Percentiles rank a stretch among this genome's conserved stretches.
These are phyloP conservation scores for Blastobotrys serpentis DNA, from an alignment of 1,139 yeast genomes.

Conservation along the genomic window DNA sequence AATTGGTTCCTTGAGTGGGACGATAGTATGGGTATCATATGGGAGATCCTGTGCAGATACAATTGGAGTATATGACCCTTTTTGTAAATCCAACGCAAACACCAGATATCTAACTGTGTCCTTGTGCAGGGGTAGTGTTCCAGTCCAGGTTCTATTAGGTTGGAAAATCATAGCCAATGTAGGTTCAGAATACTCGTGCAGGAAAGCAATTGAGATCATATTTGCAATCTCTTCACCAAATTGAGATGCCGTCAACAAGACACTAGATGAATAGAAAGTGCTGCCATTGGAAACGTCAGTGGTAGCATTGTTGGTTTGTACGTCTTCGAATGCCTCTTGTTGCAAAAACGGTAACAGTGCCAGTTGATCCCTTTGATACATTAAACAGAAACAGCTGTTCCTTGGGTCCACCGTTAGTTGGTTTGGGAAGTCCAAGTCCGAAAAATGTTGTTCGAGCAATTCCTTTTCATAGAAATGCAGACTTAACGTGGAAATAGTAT, in stretches of 20 bases:
- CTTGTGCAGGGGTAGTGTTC: slow-evolving; percentile 55
- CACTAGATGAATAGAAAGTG: slow-evolving; percentile 34
- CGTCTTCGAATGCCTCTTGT: slow-evolving; percentile 40
- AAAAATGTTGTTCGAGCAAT: slow-evolving; percentile 50
- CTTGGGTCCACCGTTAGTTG: slow-evolving; percentile 66
- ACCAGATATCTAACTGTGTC: slow-evolving; percentile 63
- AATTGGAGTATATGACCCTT: slow-evolving; percentile 64
- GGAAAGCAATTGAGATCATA: slow-evolving; percentile 65
- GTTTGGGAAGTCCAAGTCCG: slow-evolving; percentile 48
- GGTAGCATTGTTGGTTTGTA: slow-evolving; percentile 11
- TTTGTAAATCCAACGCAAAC: slow-evolving; percentile 63
- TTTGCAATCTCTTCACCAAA: slow-evolving; percentile 60
- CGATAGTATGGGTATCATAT: slow-evolving; percentile 63
- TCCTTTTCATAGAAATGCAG: slow-evolving; percentile 84
- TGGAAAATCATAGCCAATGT: slow-evolving; percentile 72
- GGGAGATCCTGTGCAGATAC: slow-evolving; percentile 66
- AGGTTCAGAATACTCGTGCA: slow-evolving; percentile 73
- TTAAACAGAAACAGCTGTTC: slow-evolving; percentile 58
- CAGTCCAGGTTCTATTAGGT: slow-evolving; percentile 72
- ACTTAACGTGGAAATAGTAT: slow-evolving; percentile 65
- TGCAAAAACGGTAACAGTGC: slow-evolving; percentile 69
- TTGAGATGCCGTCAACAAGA: slow-evolving; percentile 55
- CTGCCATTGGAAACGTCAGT: slow-evolving; percentile 13
- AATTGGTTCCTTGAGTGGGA: slow-evolving; percentile 65
- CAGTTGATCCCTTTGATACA: slow-evolving; percentile 62